These are phyloP conservation scores for Microthlaspi erraticum DNA, from an alignment of 345 rosid species.

Conservation along the genomic window DNA sequence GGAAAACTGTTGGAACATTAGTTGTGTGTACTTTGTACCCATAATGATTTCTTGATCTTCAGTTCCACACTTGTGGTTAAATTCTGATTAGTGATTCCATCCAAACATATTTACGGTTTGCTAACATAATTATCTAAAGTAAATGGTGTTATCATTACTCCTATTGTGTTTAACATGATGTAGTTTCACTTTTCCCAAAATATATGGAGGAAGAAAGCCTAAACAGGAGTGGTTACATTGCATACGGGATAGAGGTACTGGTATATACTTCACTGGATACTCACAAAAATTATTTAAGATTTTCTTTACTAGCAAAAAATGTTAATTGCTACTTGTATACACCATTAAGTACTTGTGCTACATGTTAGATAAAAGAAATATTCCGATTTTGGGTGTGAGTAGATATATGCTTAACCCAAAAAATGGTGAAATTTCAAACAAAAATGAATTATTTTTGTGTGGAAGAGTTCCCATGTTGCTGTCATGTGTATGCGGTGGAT, in stretches of 20 bases:
- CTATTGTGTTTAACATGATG: neutral
- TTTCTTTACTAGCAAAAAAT: neutral
- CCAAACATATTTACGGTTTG: neutral
- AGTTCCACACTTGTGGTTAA: neutral
- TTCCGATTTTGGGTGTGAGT: neutral
- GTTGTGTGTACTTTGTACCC: too few species aligned
- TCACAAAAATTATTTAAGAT: neutral
- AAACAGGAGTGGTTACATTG: neutral
- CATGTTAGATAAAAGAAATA: neutral
- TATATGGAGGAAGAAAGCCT: neutral
- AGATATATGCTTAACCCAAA: neutral
- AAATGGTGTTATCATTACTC: neutral
- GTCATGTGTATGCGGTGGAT: constrained; percentile 36
- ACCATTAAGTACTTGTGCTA: neutral
- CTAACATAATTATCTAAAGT: neutral
- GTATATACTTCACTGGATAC: neutral
- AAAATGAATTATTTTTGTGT: neutral
- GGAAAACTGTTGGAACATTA: neutral
- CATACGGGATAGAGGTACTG: neutral
- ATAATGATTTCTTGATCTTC: too few species aligned
- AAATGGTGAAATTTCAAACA: constrained; percentile 1
- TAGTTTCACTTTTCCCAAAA: neutral
- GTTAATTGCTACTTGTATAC: neutral
- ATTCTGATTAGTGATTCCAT: neutral
- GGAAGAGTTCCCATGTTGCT: constrained; percentile 29